A percentile compares a stretch with the other conserved stretches of the same genome.
phyloP scores from a whole-genome alignment of 2,329 filamentous ascomycete species.

The Penicillium sp. region DNA sequence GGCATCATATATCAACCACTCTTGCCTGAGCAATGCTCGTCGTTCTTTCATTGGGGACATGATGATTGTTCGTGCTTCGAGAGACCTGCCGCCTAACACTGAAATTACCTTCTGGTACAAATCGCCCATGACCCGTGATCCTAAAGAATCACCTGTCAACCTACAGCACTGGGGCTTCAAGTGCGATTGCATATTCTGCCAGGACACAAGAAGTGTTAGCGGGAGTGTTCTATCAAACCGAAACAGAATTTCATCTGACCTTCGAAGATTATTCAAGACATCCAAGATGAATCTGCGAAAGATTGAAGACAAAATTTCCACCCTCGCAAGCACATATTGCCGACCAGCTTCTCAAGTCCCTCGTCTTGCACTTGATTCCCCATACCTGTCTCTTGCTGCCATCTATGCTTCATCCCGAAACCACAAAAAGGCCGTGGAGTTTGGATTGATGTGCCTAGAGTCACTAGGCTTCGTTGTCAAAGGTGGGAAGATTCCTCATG shows the following conservation, averaged over 20 bases:
- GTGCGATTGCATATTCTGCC: constrained; percentile 20
- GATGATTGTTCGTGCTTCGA: constrained; percentile 43
- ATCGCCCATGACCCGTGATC: constrained; percentile 8
- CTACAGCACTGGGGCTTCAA: constrained; percentile 21
- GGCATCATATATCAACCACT: constrained; percentile 48
- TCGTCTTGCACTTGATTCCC: constrained; percentile 14
- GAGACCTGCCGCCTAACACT: constrained; percentile 36
- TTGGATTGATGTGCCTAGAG: constrained; percentile 18
- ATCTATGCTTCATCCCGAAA: constrained; percentile 4
- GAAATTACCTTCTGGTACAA: constrained; percentile 43
- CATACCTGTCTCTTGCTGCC: constrained; percentile 17
- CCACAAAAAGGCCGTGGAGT: constrained; percentile 13
- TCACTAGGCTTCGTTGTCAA: constrained; percentile 23
- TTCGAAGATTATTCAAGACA: constrained; percentile 1
- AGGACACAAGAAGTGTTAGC: constrained; percentile 9
- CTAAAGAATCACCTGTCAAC: not conserved
- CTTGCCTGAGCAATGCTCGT: constrained; percentile 41
- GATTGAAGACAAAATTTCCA: constrained; percentile 11
- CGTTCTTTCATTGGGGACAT: constrained; percentile 50
- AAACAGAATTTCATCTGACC: constrained; percentile 4
- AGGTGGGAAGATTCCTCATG: constrained; percentile 12
- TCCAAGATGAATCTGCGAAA: not conserved
- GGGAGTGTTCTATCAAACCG: constrained; percentile 10
- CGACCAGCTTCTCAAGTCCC: constrained; percentile 21
- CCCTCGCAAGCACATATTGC: constrained; percentile 19